Evolutionary conservation across 2,329 filamentous ascomycete genomes (phyloP), one percentile per base, ranked within the genome.

Genomic region (Sarocladiaceae sp.): DNA sequence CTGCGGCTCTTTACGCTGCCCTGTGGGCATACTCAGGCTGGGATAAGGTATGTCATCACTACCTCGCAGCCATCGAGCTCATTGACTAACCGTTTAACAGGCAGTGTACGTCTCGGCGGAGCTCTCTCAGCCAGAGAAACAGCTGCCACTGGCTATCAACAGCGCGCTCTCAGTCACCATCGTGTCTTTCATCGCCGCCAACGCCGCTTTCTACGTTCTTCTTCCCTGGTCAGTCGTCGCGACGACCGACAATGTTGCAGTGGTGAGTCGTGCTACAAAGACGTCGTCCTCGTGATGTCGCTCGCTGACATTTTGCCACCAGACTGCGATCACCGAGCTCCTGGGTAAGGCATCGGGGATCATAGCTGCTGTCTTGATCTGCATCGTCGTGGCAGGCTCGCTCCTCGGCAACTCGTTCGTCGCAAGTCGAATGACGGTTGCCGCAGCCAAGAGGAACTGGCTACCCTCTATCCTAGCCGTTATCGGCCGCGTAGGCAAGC

Each of bases 11-110:
- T 1, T 82, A 82, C 51, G 79, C 73, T 0, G 77, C 76, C 0
- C 55, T 83, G 0, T 83, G 78, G 79, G 79, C 76, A 0, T 83
- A 82, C 47, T 79, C 75, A 0, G 80, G 80, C 0, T 83, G 80
- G 80, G 80, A 83, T 45, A 82, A 82, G 62, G 76, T 76, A 31
- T 62, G 67, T 42, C 19, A n/a, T 19, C 11, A 29, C 7, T 5
- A 31, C 5, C 9, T 6, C 15, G 27, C 4, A 21, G 5, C 32
- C 9, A 7, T 11, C 15, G 27, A n/a, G 3, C 3, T 19, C n/a
- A 3, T 4, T 18, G 18, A 33, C 27, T 43, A 16, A 43, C 27
- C 4, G 18, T 10, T 5, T 29, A 15, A 7, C 4, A 74, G 72
- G 74, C 73, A 3, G 70, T 77, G 42, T 79, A 78, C 50, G 64